Evolutionary conservation across 441 rosid species (phyloP), one percentile per base, ranked within the genome.

Genomic region (Brassica balearica): DNA sequence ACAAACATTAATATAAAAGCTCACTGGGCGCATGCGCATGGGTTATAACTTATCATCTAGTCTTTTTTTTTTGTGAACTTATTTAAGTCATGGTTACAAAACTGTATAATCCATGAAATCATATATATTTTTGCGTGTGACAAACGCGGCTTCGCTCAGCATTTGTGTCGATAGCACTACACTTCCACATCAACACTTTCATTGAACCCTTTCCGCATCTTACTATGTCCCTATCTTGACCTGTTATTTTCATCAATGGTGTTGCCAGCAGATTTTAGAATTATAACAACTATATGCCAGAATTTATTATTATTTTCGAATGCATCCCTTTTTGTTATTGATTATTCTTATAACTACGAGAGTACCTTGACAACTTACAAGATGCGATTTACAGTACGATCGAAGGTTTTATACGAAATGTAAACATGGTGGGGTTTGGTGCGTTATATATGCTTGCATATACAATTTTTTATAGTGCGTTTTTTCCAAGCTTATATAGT

Each of bases 381-480:
- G 19, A 60, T 63, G 46, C 23, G 43, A 11, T 59, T 10, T 22
- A 20, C 32, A 59, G 32, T 58, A 58, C 8, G 32, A 27, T 60
- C 14, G 8, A 34, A 22, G 2, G 27, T 63, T 69, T 32, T 23
- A 36, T 36, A 15, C 38, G 34, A 53, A 64, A 56, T 56, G 68
- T 65, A 38, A 71, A 53, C 36, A 71, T 43, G 72, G 73, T 71
- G 81, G 81, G 68, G 68, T 77, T 77, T 71, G 76, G 76, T 65
- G 53, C 72, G 17, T 71, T 77, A 46, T 4, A 4, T 58, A 34
- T 65, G 62, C 62, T 77, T 27, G 51, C 63, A 32, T 56, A 19
- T 72, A 56, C 29, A 23, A 25, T 6, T 32, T 64, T 65, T 38
- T 56, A 20, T 66, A 19, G 5, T 58, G 72, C 68, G 68, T 72